Percentiles rank a stretch among this genome's conserved stretches.
Conservation (phyloP, 139 green algal species). For the Coccomyxa sp. region DNA sequence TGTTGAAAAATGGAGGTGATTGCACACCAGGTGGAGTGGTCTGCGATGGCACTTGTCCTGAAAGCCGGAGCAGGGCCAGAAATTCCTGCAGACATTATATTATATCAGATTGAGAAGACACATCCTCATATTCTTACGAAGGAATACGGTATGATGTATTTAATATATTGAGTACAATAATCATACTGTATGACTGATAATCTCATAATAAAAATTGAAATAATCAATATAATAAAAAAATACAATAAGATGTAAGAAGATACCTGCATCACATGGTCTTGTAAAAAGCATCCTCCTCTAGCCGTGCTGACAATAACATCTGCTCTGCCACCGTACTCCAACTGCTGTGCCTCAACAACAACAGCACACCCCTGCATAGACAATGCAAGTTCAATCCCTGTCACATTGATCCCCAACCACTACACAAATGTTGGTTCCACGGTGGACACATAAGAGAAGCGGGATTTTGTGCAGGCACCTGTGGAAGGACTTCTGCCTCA, state of each 20-base stretch:
- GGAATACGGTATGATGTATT: not conserved
- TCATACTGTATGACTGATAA: no score
- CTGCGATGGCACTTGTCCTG: slow-evolving; percentile 17
- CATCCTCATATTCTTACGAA: not conserved
- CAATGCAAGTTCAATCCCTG: not conserved
- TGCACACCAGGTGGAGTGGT: not conserved
- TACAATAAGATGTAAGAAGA: not conserved
- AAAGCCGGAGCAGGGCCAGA: slow-evolving; percentile 41
- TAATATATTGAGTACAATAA: not conserved
- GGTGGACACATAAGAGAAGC: no score
- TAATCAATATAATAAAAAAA: no score
- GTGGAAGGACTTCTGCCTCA: slow-evolving; percentile 25
- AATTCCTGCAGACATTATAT: slow-evolving; percentile 38
- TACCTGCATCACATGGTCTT: not conserved
- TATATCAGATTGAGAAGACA: not conserved
- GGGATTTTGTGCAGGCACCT: not conserved
- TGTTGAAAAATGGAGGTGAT: no score
- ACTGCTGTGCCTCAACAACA: slow-evolving; percentile 58
- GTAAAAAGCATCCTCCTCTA: not conserved
- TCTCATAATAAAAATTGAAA: no score
- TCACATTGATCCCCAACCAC: not conserved
- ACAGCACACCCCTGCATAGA: slow-evolving; percentile 45
- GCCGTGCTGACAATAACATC: slow-evolving; percentile 11
- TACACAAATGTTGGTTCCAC: not conserved
- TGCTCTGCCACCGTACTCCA: slow-evolving; percentile 26